These are phyloP conservation scores for Boletellus deceptivus DNA, from an alignment of 1,284 basidiomycete genomes.

Conservation along the genomic window DNA sequence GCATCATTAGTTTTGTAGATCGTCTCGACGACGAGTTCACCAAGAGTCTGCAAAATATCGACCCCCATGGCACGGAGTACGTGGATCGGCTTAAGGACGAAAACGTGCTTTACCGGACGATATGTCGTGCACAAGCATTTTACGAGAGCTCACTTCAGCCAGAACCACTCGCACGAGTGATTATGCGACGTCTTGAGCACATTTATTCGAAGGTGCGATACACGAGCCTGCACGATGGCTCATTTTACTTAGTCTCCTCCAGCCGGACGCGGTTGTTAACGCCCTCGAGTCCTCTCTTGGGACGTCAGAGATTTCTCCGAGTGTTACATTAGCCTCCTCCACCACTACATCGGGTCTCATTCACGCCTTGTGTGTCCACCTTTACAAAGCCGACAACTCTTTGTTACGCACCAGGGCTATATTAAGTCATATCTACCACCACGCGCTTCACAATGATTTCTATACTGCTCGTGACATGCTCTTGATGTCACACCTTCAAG, in stretches of 20 bases:
- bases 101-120: slow-evolving; percentile 90
- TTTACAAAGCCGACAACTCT: slow-evolving; percentile 91
- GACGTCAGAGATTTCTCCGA: slow-evolving; percentile 55
- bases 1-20: slow-evolving; percentile 93
- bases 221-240: not conserved
- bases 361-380: slow-evolving; percentile 85
- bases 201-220: slow-evolving; percentile 89
- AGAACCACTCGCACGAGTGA: slow-evolving; percentile 82
- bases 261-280: slow-evolving; percentile 93
- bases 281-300: slow-evolving; percentile 79
- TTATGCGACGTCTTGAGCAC: slow-evolving; percentile 96
- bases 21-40: slow-evolving; percentile 99
- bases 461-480: slow-evolving; percentile 97
- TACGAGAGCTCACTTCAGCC: slow-evolving; percentile 80
- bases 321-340: slow-evolving; percentile 54
- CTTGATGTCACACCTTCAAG: slow-evolving; percentile 98
- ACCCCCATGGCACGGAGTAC: slow-evolving; percentile 98
- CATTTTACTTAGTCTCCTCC: slow-evolving; percentile 14
- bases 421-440: slow-evolving; percentile 97
- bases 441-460: slow-evolving; percentile 96
- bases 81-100: slow-evolving; percentile 96
- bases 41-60: slow-evolving; percentile 96
- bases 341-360: slow-evolving; percentile 73
- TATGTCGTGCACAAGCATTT: slow-evolving; percentile 88
- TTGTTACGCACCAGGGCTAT: slow-evolving; percentile 94